Conservation (phyloP, 306 rosid genomes). For the Mucuna pruriens region DNA sequence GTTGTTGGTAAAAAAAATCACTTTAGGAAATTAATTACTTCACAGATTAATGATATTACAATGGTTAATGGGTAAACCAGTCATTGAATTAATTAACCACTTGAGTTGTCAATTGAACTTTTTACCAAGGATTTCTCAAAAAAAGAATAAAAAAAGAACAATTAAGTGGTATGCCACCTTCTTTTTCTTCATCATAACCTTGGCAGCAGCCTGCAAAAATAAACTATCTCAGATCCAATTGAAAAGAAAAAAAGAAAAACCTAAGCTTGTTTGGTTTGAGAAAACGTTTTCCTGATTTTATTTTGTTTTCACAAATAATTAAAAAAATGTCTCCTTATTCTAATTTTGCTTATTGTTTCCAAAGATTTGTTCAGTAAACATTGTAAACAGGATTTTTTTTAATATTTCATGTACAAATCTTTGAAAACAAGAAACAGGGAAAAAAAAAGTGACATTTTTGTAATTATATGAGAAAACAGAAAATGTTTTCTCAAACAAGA, state of each 20-base stretch:
- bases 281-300: background rate
- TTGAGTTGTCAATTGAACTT: background rate
- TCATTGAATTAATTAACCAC: background rate
- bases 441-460: background rate
- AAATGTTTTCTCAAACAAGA: background rate
- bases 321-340: background rate
- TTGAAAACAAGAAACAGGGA: background rate
- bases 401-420: background rate
- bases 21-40: constrained; percentile 13
- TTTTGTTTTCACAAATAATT: constrained; percentile 7
- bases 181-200: constrained; percentile 93
- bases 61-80: background rate
- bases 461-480: background rate
- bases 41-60: background rate
- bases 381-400: background rate
- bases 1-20: background rate
- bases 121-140: constrained; percentile 14
- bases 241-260: background rate
- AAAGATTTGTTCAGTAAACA: background rate
- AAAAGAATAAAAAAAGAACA: background rate
- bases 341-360: background rate
- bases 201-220: constrained; percentile 80
- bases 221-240: constrained; percentile 37
- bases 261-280: background rate
- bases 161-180: constrained; percentile 57